Evolutionary conservation across 108 stramenopile genomes (phyloP), one percentile per base, ranked within the genome.

Genomic region (Skeletonema costatum): DNA sequence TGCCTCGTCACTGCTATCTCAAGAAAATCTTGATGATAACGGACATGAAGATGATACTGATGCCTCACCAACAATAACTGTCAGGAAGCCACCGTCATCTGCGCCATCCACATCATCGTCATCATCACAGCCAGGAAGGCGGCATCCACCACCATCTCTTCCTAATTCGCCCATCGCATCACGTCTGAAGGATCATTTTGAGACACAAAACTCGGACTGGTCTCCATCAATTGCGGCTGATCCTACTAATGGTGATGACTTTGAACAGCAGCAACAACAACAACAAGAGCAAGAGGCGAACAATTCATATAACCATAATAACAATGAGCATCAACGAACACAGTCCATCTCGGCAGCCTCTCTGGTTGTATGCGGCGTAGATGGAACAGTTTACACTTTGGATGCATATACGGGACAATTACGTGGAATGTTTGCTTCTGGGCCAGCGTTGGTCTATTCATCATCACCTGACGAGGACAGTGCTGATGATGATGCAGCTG

Each of bases 301-400:
- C 33, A 32, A 33, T 35, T 62, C 61, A 66, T 5, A 41, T 36
- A 0, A 46, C 2, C 65, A 41, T 10, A 19, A 41, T 2, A 32
- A 30, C 39, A 32, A 66, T 66, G 21, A 46, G 3, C 14, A 39
- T 2, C 65, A 41, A n/a, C 25, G 10, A 17, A 1, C 25, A 44
- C 35, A 50, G 8, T 21, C 68, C 16, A 32, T 51, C 29, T 78
- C 81, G 14, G 59, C 81, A 21, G 71, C 89, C 5, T 85, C 86
- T 25, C 41, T 91, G 13, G 82, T 89, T 30, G 82, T 91, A 4
- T 87, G 87, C 66, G 84, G 87, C 2, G 90, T 89, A 1, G 90
- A 91, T 82, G 90, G 90, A 9, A 84, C 79, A n/a, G 86, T 91
- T 4, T 69, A 72, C 16, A 86, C 87, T 10, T 58, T 91, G 13